Percentiles rank a stretch among this genome's conserved stretches.
Evolutionary conservation across 306 rosid genomes (phyloP).

Genomic region (Pyrus pyrifolia): DNA sequence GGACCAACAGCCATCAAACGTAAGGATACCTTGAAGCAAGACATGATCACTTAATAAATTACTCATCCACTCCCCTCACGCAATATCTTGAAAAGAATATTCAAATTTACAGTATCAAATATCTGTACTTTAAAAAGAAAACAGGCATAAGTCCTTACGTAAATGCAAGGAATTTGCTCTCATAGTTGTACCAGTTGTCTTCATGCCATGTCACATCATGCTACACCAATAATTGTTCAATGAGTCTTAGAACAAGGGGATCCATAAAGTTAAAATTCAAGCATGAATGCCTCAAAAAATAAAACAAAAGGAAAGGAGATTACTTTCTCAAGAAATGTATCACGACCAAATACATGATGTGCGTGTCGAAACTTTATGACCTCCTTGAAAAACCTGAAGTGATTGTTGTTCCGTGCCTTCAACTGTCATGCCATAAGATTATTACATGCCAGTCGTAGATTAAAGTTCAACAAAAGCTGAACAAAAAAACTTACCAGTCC

Average conservation of each 20-base stretch:
- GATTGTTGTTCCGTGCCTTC: constrained; percentile 51
- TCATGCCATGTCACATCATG: constrained; percentile 91
- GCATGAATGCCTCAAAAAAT: constrained; percentile 2
- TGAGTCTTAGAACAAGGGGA: constrained; percentile 13
- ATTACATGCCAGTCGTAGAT: constrained; percentile 6
- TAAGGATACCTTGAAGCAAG: not conserved
- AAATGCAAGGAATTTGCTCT: constrained; percentile 91
- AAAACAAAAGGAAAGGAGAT: constrained; percentile 13
- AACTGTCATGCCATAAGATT: constrained; percentile 42
- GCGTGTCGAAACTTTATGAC: constrained; percentile 57
- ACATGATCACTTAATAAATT: not conserved
- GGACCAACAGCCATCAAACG: not conserved
- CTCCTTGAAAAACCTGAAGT: constrained; percentile 77
- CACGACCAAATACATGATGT: constrained; percentile 52
- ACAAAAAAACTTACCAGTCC: constrained; percentile 36
- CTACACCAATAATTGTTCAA: constrained; percentile 36
- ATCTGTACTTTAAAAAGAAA: not conserved
- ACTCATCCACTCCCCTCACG: not conserved
- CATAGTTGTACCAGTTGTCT: constrained; percentile 67
- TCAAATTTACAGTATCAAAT: not conserved
- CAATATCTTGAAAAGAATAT: not conserved
- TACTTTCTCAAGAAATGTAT: constrained; percentile 62
- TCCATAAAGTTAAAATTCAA: not conserved
- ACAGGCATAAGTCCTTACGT: constrained; percentile 51
- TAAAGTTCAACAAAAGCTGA: constrained; percentile 11